Conservation (phyloP, 257 asterid genomes). For the Penstemon barbatus region DNA sequence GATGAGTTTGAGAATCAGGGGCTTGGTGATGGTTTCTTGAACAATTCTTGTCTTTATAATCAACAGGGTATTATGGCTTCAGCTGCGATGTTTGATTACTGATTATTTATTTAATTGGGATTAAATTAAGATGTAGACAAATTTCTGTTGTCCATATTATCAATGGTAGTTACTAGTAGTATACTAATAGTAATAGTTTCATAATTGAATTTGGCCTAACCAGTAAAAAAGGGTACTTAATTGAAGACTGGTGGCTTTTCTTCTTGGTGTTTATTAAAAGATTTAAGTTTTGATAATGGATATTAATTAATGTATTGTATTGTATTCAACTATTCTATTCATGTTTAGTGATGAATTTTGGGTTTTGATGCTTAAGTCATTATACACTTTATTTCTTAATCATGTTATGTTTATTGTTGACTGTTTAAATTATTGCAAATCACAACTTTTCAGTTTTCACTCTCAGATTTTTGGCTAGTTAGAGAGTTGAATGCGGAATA, state of each 20-base stretch:
- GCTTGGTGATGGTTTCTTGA: slow-evolving; percentile 38
- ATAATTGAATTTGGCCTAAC: background rate
- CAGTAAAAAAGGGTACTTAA: background rate
- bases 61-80: background rate
- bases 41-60: slow-evolving; percentile 37
- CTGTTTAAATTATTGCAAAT: no score
- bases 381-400: no score
- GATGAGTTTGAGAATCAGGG: slow-evolving; percentile 27
- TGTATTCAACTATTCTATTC: no score
- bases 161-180: background rate
- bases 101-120: background rate
- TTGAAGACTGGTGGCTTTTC: background rate
- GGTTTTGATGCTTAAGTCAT: no score
- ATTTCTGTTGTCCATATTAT: slow-evolving; percentile 18
- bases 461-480: no score
- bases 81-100: background rate
- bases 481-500: no score
- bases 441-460: no score
- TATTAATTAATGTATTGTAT: background rate
- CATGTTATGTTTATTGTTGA: no score
- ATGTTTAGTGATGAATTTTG: no score
- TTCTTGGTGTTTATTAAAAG: no score
- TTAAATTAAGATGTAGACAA: slow-evolving; percentile 19
- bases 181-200: background rate
- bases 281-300: no score